Evolutionary conservation across 148 eudicot species (phyloP).

Genomic region (Cornus suecica): DNA sequence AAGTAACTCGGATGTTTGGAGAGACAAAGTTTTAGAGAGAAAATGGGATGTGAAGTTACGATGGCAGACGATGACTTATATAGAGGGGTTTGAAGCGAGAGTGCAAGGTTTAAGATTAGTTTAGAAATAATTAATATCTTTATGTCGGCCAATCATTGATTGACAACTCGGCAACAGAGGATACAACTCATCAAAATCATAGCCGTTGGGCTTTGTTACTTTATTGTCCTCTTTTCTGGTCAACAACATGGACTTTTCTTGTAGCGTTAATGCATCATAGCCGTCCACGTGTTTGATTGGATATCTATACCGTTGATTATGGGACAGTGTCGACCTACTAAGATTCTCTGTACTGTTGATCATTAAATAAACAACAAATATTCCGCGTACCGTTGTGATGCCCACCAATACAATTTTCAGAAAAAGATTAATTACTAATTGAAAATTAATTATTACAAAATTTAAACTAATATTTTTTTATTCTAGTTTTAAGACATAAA

Average conservation of each 20-base stretch:
- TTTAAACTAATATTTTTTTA: too few relatives aligned
- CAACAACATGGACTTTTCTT: not conserved
- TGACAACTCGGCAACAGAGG: slow-evolving; percentile 17
- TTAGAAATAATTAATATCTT: not conserved
- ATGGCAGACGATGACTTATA: not conserved
- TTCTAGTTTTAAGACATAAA: too few relatives aligned
- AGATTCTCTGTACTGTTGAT: not conserved
- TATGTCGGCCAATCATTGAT: not conserved
- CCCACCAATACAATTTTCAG: too few relatives aligned
- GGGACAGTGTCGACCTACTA: not conserved
- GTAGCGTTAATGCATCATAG: not conserved
- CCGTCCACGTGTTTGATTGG: not conserved
- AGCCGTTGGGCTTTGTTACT: not conserved
- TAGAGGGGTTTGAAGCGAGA: not conserved
- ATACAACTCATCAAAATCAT: not conserved
- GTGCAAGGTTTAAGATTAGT: not conserved
- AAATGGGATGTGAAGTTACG: not conserved
- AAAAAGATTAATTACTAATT: too few relatives aligned
- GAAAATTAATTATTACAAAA: too few relatives aligned
- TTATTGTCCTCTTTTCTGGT: not conserved
- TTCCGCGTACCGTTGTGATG: slow-evolving; percentile 6
- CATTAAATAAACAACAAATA: not conserved
- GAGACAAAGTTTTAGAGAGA: not conserved
- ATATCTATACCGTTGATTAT: not conserved
- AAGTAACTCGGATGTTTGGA: not conserved